Evolutionary conservation across 2,329 filamentous ascomycete genomes (phyloP).

Genomic region (Monosporascus sp.): DNA sequence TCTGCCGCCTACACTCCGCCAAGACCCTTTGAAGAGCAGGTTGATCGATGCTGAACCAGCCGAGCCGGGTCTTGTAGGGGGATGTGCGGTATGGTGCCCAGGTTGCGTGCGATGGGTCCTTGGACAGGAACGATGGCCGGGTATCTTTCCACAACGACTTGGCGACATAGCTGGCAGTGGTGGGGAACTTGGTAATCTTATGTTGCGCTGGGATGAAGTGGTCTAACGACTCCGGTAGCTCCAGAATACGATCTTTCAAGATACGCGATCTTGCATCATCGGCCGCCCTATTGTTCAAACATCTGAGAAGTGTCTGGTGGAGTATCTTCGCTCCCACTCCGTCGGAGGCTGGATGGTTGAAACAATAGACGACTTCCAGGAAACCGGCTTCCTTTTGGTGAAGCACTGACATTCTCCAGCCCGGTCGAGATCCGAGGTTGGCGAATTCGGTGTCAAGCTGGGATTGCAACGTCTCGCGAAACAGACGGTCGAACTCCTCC

Average conservation of each 20-base stretch:
- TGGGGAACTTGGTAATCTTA: slow-evolving; percentile 7
- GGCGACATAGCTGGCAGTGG: slow-evolving; percentile 4
- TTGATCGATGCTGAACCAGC: slow-evolving; percentile 7
- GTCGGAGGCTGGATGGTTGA: slow-evolving; percentile 9
- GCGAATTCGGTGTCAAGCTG: slow-evolving; percentile 7
- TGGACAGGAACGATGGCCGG: slow-evolving; percentile 2
- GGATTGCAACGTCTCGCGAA: background rate
- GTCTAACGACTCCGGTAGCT: background rate
- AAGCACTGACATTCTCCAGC: slow-evolving; percentile 7
- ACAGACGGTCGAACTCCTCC: slow-evolving; percentile 6
- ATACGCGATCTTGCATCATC: slow-evolving; percentile 7
- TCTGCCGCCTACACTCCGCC: slow-evolving; percentile 8
- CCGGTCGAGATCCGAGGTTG: slow-evolving; percentile 3
- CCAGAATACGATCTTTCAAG: slow-evolving; percentile 4
- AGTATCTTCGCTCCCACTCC: slow-evolving; percentile 13
- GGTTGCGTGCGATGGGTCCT: background rate
- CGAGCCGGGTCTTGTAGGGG: slow-evolving; percentile 5
- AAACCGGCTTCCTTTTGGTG: slow-evolving; percentile 1
- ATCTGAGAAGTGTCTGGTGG: slow-evolving; percentile 8
- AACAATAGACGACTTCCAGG: slow-evolving; percentile 11
- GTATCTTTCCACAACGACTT: slow-evolving; percentile 6
- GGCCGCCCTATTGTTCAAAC: slow-evolving; percentile 2
- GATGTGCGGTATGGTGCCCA: slow-evolving; percentile 7
- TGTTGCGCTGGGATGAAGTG: slow-evolving; percentile 7
- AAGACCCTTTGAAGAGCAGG: slow-evolving; percentile 5